These are phyloP conservation scores for Penicillium palitans DNA, from an alignment of 2,329 filamentous ascomycete genomes.

Conservation along the genomic window DNA sequence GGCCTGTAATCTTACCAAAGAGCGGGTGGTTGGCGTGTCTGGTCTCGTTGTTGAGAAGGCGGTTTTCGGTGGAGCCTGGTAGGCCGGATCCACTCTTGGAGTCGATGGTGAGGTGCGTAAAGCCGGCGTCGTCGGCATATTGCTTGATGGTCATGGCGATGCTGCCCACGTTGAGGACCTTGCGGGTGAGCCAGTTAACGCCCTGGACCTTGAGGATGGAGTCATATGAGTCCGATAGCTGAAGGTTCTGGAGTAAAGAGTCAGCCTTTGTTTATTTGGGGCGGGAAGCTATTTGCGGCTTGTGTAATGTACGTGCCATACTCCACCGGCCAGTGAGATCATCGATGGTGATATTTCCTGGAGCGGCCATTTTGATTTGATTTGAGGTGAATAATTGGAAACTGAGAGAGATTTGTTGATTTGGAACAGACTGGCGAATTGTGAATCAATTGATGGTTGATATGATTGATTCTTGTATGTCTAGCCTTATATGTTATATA, in stretches of 20 bases:
- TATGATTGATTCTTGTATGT: neutral
- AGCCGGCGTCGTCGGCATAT: neutral
- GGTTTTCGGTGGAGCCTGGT: neutral
- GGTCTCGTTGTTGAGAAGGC: neutral
- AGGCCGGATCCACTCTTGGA: neutral
- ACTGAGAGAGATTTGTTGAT: neutral
- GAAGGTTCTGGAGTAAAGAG: neutral
- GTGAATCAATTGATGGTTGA: neutral
- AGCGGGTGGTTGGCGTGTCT: neutral
- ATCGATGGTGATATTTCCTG: neutral
- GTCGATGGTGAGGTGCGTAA: neutral
- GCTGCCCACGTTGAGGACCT: neutral
- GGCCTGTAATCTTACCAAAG: neutral
- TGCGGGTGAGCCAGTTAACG: neutral
- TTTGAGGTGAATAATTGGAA: neutral
- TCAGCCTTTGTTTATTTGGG: neutral
- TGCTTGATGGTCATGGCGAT: neutral
- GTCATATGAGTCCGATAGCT: neutral
- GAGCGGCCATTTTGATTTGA: neutral
- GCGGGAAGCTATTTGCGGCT: neutral
- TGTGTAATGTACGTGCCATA: neutral
- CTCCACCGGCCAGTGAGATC: neutral
- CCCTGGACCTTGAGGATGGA: neutral
- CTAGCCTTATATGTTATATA: neutral
- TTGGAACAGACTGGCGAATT: neutral